Percentiles rank a stretch among this genome's conserved stretches.
These are phyloP conservation scores for Pezicula neosporulosa DNA, from an alignment of 2,329 filamentous ascomycete species.

Conservation along the genomic window DNA sequence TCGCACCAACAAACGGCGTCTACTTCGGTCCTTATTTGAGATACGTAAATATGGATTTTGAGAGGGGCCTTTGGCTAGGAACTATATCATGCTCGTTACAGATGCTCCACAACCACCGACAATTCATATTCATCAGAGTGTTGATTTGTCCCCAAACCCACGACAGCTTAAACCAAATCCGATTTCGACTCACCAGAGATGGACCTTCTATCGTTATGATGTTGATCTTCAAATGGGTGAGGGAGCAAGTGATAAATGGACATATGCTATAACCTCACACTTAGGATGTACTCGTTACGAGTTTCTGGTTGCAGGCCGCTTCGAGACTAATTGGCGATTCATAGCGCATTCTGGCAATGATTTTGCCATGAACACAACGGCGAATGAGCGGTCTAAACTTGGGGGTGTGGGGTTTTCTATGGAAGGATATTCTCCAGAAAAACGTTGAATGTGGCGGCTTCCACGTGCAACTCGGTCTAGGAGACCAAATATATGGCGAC, in stretches of 20 bases:
- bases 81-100: conserved; percentile 94
- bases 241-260: conserved; percentile 79
- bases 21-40: conserved; percentile 96
- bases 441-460: conserved; percentile 96
- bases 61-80: conserved; percentile 85
- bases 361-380: conserved; percentile 82
- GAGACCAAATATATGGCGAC: conserved; percentile 94
- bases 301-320: conserved; percentile 86
- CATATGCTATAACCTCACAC: conserved; percentile 95
- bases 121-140: conserved; percentile 88
- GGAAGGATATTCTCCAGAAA: conserved; percentile 98
- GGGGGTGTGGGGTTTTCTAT: conserved; percentile 92
- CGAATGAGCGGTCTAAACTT: conserved; percentile 79
- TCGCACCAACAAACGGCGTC: conserved; percentile 89
- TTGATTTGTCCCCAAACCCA: conserved; percentile 89
- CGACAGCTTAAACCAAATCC: conserved; percentile 77
- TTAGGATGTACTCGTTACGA: conserved; percentile 97
- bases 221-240: conserved; percentile 89
- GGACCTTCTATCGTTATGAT: conserved; percentile 95
- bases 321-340: conserved; percentile 93
- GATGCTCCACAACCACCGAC: conserved; percentile 91
- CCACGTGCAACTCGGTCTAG: conserved; percentile 87
- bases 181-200: conserved; percentile 87
- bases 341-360: conserved; percentile 96
- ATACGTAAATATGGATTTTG: conserved; percentile 96